Base-by-base conservation (phyloP, 257 asterid genomes). In the Fraxinus cuspidata region DNA sequence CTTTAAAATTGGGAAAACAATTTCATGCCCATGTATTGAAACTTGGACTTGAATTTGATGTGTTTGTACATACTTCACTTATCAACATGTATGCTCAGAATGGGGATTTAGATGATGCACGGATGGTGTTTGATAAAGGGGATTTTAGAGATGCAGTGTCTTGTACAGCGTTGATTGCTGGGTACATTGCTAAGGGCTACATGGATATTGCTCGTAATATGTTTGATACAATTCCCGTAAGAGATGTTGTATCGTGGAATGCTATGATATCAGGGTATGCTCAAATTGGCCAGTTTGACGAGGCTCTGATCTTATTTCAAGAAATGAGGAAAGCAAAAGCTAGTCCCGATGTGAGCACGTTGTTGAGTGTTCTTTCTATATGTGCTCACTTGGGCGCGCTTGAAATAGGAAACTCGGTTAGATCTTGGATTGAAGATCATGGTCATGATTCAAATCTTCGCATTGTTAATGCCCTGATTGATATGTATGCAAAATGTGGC, bases 211-310 rank as follows among this genome's bases (percentile, higher is more conserved):
- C 76, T 23, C 76, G 76, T 23, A 2, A n/a, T 8, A 21, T 73
- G 32, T 73, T 47, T 21, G 76, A 73, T 73, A 60, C 34, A 49
- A 73, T 73, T 73, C 76, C 76, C 15, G 4, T 25, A 27, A 73
- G 68, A 60, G 68, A 60, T 60, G 68, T 60, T 23, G 68, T 60
- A 21, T 60, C 68, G 6, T 60, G 15, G 68, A 60, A 7, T 23
- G 31, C 68, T 60, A 60, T 60, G 68, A 60, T 60, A 23, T 23
- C 32, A 60, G 15, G 68, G 23, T 51, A 51, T 51, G 63, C 63
- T 18, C 63, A 51, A 51, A 19, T 18, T 51, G 75, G 63, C 8
- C 5, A 5, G 63, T 51, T 51, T 18, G 63, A 51, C 23, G 63
- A 51, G 63, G 63, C 63, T 18, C 23, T 51, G 25, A 51, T 2